Evolutionary conservation across 225 moss, liverwort and hornwort species (phyloP), one percentile per base, ranked within the genome.

Genomic region (Lunularia cruciata): DNA sequence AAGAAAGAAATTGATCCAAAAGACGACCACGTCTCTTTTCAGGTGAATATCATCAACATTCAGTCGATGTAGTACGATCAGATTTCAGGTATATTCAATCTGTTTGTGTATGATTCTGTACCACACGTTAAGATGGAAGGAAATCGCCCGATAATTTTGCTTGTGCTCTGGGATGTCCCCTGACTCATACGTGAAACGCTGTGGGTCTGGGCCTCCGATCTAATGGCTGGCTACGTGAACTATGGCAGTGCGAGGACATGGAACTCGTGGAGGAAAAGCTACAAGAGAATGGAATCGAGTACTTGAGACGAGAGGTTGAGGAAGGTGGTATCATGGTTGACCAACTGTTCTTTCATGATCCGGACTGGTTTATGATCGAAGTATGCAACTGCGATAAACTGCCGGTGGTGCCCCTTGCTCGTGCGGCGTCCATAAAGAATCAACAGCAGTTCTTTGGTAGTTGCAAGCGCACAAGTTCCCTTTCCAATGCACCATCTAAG

Each of bases 1-100:
- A 78, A 69, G 15, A 86, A 86, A 68, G 86, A 89, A 62, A 90
- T 94, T 3, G 85, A 94, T 32, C 77, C 72, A 20, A 81, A 79
- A 77, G 91, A 86, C 43, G 91, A 91, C 33, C 94, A 94, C 33
- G 84, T 94, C 52, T 94, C 94, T 14, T 94, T 94, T 57, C 94
- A 94, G 89, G 94, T 89, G 26, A 5, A 7, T 0, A 6, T 37
- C 13, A 1, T 38, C 60, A 30, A 31, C 16, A 19, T n/a, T 5
- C 15, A 16, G 7, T n/a, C 49, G n/a, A n/a, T n/a, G 4, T 6
- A 43, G 16, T 16, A 43, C 3, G 13, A 16, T 43, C 43, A 43
- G 11, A 2, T 11, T 43, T 43, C 43, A 16, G 1, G 0, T 43
- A 16, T 43, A 13, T 5, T 40, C 6, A 42, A 12, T 12, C 12